These are phyloP conservation scores for Aspergillus sp. DNA, from an alignment of 2,329 filamentous ascomycete species.

Conservation along the genomic window DNA sequence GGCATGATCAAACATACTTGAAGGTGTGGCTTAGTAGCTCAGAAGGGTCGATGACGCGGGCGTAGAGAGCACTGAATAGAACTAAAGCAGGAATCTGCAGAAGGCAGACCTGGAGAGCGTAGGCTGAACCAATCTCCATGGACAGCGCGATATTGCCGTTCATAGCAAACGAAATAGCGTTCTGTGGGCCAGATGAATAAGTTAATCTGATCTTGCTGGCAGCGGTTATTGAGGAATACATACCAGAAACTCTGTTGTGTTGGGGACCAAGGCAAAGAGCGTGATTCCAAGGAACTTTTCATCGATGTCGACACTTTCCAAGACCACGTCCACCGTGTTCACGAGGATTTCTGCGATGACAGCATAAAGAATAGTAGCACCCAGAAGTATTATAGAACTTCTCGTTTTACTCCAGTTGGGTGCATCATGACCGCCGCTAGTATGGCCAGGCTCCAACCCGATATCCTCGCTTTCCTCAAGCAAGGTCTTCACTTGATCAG, in stretches of 20 bases:
- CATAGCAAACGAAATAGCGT: conserved; percentile 99
- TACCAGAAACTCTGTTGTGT: conserved; percentile 96
- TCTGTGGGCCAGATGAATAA: conserved; percentile 53
- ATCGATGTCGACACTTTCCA: conserved; percentile 86
- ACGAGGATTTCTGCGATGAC: conserved; percentile 96
- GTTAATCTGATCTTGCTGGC: not conserved
- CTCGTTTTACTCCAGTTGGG: conserved; percentile 95
- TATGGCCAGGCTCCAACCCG: conserved; percentile 47
- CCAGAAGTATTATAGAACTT: conserved; percentile 84
- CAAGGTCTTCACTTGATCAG: conserved; percentile 39
- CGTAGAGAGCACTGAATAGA: conserved; percentile 80
- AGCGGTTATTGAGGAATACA: conserved; percentile 36
- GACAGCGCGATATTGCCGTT: conserved; percentile 98
- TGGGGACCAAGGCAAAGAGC: conserved; percentile 92
- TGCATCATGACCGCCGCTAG: conserved; percentile 83
- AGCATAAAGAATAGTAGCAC: conserved; percentile 90
- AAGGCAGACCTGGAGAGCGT: conserved; percentile 92
- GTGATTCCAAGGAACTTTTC: conserved; percentile 98
- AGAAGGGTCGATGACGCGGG: conserved; percentile 55
- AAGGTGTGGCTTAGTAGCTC: conserved; percentile 57
- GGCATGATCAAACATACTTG: conserved; percentile 46
- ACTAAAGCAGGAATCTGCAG: conserved; percentile 93
- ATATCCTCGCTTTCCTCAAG: conserved; percentile 53
- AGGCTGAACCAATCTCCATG: conserved; percentile 98
- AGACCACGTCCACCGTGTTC: conserved; percentile 93